phyloP scores from a whole-genome alignment of 2,329 filamentous ascomycete genomes.

The Paecilomyces fulvus region DNA sequence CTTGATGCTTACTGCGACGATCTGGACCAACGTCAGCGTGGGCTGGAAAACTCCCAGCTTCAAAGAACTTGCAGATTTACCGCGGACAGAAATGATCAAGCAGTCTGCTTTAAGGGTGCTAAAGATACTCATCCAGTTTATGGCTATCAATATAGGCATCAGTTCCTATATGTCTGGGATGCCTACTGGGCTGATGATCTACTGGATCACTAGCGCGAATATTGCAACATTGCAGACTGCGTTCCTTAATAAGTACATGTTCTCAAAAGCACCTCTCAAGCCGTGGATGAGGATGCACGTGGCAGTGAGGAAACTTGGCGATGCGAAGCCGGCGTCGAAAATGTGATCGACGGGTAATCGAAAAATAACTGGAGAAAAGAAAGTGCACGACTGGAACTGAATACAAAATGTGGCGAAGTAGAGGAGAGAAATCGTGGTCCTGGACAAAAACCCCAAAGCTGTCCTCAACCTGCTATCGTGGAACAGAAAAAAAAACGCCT shows the following conservation, averaged over 20 bases:
- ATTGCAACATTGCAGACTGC: constrained; percentile 33
- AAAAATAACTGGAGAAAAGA: background rate
- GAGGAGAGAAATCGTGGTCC: background rate
- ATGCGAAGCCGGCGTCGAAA: constrained; percentile 5
- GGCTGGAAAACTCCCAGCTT: constrained; percentile 20
- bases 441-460: background rate
- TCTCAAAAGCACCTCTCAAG: constrained; percentile 20
- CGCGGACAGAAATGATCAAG: constrained; percentile 17
- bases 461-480: background rate
- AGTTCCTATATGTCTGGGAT: constrained; percentile 24
- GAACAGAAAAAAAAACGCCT: background rate
- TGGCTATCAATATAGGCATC: constrained; percentile 33
- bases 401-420: background rate
- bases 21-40: constrained; percentile 39
- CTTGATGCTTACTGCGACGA: constrained; percentile 38
- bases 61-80: constrained; percentile 16
- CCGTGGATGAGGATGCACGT: constrained; percentile 28
- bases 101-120: constrained; percentile 16
- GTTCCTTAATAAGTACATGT: constrained; percentile 33
- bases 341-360: background rate
- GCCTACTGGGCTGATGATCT: constrained; percentile 40
- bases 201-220: constrained; percentile 42
- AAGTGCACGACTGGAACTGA: background rate
- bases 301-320: constrained; percentile 4
- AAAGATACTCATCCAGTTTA: constrained; percentile 23